phyloP scores from a whole-genome alignment of 2,329 filamentous ascomycete species.

The Triangularia verruculosa region DNA sequence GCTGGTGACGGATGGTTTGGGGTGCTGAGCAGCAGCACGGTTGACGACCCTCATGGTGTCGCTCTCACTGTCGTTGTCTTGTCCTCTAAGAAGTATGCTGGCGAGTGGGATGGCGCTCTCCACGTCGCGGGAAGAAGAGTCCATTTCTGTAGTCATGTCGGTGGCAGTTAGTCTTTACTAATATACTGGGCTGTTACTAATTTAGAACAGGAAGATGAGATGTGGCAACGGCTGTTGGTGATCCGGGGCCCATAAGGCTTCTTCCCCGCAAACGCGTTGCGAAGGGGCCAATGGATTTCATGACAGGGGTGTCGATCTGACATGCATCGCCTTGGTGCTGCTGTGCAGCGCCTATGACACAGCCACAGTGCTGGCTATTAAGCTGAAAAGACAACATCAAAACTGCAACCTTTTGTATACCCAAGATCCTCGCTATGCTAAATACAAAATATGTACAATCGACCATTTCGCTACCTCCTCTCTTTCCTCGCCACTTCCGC shows the following conservation, averaged over 20 bases:
- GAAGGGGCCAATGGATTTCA: background rate
- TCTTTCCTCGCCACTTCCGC: constrained; percentile 37
- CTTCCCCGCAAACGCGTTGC: background rate
- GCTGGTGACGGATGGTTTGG: background rate
- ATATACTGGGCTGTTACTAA: background rate
- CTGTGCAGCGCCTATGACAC: background rate
- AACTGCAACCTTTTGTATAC: background rate
- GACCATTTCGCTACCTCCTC: constrained; percentile 7
- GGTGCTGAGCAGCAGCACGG: background rate
- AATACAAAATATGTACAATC: background rate
- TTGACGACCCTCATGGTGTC: background rate
- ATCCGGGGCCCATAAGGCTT: background rate
- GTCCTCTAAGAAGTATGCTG: background rate
- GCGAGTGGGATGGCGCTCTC: background rate
- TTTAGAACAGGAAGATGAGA: background rate
- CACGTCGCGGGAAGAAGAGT: background rate
- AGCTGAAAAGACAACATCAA: background rate
- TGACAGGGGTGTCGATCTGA: background rate
- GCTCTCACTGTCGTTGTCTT: background rate
- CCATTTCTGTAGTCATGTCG: background rate
- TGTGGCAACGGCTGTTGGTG: background rate
- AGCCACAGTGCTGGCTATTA: background rate
- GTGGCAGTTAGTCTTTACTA: background rate
- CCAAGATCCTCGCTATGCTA: background rate
- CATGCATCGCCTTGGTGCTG: background rate